Base-by-base conservation (phyloP, 2,329 filamentous ascomycete species). In the Uncinocarpus reesii region DNA sequence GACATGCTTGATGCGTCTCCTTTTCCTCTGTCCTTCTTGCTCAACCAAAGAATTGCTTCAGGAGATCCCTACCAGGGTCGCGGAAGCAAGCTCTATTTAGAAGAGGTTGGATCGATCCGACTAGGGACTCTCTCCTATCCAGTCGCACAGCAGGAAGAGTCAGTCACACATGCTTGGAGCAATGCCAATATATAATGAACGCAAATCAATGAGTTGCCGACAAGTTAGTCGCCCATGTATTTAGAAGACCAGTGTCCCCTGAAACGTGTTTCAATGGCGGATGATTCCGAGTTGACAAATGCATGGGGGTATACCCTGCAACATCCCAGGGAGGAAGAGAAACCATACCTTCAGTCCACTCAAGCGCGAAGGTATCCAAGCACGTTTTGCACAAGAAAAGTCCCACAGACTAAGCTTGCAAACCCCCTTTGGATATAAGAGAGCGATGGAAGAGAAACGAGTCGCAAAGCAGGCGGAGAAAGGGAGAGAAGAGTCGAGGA, bases 391-490 rank as follows among this genome's bases (percentile, higher is more conserved):
- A 26, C 16, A 11, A 11, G 21, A 26, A 40, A 6, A 13, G 36
- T 15, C 13, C 21, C 35, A 21, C 11, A 23, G 36, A 6, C 26
- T 15, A 23, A 10, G 20, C 36, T 26, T 31, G 24, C 38, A 31
- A 31, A 7, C 10, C 29, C 23, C n/a, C n/a, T n/a, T n/a, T n/a
- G n/a, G n/a, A n/a, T n/a, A n/a, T n/a, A n/a, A n/a, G n/a, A n/a
- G n/a, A n/a, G n/a, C n/a, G n/a, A n/a, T n/a, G 28, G 37, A 43
- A 23, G 37, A 29, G 37, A 42, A 36, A 24, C n/a, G 36, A 41
- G 35, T 43, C 26, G 42, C 35, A 42, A 28, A 18, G 37, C 23
- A 45, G 46, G 40, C 44, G 26, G 51, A 47, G 49, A 40, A 47
- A 44, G 32, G 42, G 41, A 42, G 38, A n/a, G 21, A 43, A 47